Conservation (phyloP, 371 early-diverging fungal genomes). For the Mucor mucedo region DNA sequence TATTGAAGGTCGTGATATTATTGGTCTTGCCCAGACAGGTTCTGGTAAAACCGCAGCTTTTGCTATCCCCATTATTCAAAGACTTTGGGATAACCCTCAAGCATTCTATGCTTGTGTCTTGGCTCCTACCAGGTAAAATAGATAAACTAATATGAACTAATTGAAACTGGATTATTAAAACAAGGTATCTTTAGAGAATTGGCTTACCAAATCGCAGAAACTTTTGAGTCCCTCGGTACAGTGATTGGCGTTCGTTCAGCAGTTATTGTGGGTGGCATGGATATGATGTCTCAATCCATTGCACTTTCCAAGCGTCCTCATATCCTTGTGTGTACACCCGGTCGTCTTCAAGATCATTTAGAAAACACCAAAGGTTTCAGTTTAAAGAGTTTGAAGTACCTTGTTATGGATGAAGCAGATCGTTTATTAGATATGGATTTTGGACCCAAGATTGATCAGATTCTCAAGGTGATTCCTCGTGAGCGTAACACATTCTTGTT, state of each 20-base stretch:
- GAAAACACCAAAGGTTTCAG: conserved; percentile 98
- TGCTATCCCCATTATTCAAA: conserved; percentile 94
- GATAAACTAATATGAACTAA: not conserved
- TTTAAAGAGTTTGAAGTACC: conserved; percentile 83
- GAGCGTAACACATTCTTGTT: conserved; percentile 95
- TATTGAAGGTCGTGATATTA: conserved; percentile 89
- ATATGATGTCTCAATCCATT: conserved; percentile 94
- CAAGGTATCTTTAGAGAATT: conserved; percentile 72
- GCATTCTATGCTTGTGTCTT: conserved; percentile 94
- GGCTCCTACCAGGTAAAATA: conserved; percentile 92
- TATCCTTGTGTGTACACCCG: conserved; percentile 97
- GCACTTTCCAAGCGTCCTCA: conserved; percentile 96
- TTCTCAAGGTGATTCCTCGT: conserved; percentile 89
- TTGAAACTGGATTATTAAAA: not conserved
- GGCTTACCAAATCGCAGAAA: conserved; percentile 94
- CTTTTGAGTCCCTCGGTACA: conserved; percentile 91
- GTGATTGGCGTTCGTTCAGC: conserved; percentile 92
- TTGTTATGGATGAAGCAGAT: conserved; percentile 99
- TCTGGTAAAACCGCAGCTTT: conserved; percentile 96
- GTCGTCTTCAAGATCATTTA: conserved; percentile 95
- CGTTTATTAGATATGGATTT: conserved; percentile 97
- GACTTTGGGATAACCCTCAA: conserved; percentile 87
- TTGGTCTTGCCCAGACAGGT: conserved; percentile 98
- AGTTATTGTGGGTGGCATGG: conserved; percentile 98
- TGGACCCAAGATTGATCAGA: conserved; percentile 94